These are phyloP conservation scores for Diplodia corticola DNA, from an alignment of 2,329 filamentous ascomycete species.

Conservation along the genomic window DNA sequence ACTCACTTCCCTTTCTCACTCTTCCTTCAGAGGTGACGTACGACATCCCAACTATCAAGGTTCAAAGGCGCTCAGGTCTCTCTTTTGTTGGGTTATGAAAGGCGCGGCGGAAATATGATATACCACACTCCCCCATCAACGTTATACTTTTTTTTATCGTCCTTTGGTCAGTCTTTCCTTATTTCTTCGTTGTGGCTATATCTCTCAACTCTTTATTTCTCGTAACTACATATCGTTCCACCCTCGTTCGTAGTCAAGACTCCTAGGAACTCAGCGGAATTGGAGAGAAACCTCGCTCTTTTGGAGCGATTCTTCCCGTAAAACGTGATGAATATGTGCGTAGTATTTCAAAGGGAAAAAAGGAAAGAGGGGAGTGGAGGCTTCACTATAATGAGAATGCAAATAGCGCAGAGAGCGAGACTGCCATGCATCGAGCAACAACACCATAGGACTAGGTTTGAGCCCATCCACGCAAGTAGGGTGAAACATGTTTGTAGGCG, in stretches of 20 bases:
- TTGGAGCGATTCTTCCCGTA: not conserved
- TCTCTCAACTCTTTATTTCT: not conserved
- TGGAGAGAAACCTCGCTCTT: not conserved
- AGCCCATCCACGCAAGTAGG: too few species aligned
- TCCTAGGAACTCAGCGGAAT: not conserved
- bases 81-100: not conserved
- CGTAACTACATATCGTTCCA: not conserved
- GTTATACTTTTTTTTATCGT: not conserved
- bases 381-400: too few species aligned
- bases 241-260: not conserved
- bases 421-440: too few species aligned
- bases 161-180: not conserved
- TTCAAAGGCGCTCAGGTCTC: not conserved
- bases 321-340: not conserved
- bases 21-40: not conserved
- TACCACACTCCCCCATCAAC: slow-evolving; percentile 1
- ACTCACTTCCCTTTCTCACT: not conserved
- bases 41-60: too few species aligned
- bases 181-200: not conserved
- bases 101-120: not conserved
- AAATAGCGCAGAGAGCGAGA: too few species aligned
- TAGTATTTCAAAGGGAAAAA: too few species aligned
- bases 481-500: too few species aligned
- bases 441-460: too few species aligned
- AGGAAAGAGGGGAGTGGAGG: too few species aligned